These are phyloP conservation scores for Pittosporum tobira DNA, from an alignment of 129 eudicot species.

Conservation along the genomic window DNA sequence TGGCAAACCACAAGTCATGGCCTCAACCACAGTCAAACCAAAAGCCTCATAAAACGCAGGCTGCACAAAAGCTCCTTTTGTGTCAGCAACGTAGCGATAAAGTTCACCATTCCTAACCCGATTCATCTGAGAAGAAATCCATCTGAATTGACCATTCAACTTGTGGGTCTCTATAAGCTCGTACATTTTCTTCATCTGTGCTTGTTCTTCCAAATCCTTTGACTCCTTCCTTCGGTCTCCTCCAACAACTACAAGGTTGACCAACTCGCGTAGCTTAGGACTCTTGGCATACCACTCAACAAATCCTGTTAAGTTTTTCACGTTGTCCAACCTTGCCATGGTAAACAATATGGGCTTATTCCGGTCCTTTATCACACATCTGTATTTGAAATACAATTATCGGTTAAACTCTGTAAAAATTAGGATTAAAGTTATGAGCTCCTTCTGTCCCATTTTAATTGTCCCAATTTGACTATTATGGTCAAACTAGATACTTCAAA, in stretches of 20 bases:
- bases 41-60: constrained; percentile 79
- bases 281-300: constrained; percentile 77
- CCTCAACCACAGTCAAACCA: constrained; percentile 74
- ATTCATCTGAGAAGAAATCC: constrained; percentile 81
- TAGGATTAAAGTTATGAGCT: too few relatives aligned
- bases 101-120: constrained; percentile 72
- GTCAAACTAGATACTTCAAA: too few relatives aligned
- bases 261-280: constrained; percentile 47
- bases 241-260: constrained; percentile 69
- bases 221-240: constrained; percentile 80
- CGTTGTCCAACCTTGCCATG: constrained; percentile 71
- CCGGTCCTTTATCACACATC: constrained; percentile 65
- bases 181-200: constrained; percentile 75
- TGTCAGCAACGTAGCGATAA: constrained; percentile 63
- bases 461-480: too few relatives aligned
- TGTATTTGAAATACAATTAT: too few relatives aligned
- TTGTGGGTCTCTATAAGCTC: constrained; percentile 51
- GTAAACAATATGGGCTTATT: constrained; percentile 66
- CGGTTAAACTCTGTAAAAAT: too few relatives aligned
- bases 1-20: constrained; percentile 79
- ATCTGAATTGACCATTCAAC: constrained; percentile 63
- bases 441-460: too few relatives aligned
- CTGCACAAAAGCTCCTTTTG: constrained; percentile 62
- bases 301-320: constrained; percentile 70
- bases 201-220: constrained; percentile 68